A percentile compares a stretch with the other conserved stretches of the same genome.
Evolutionary conservation across 805 yeast species (phyloP).

Genomic region (Starmerella floris): DNA sequence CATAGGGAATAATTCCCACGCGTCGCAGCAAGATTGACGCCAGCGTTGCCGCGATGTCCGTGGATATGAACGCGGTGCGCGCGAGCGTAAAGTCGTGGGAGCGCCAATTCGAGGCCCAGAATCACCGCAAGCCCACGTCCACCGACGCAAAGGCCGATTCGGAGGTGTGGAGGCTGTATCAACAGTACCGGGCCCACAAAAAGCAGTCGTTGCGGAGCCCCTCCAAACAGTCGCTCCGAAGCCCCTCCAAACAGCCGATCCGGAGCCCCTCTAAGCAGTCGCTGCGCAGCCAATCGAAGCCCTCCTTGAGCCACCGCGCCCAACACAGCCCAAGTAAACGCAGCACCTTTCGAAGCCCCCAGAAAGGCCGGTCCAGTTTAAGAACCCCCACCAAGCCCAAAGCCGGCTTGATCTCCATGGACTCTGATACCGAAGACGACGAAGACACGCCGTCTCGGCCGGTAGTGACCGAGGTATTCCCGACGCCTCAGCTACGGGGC

Average conservation of each 20-base stretch:
- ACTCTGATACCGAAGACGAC: neutral
- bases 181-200: slow-evolving; percentile 8
- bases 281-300: neutral
- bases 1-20: too few relatives aligned
- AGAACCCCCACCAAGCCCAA: neutral
- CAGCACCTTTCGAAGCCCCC: neutral
- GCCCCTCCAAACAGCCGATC: neutral
- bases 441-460: slow-evolving; percentile 9
- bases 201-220: slow-evolving; percentile 1
- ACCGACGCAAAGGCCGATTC: slow-evolving; percentile 14
- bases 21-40: too few relatives aligned
- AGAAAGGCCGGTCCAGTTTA: neutral
- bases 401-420: neutral
- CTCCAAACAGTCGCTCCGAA: neutral
- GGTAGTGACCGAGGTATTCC: slow-evolving; percentile 14
- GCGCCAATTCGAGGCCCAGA: slow-evolving; percentile 9
- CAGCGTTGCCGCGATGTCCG: too few relatives aligned
- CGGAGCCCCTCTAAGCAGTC: neutral
- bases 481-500: slow-evolving; percentile 18
- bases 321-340: neutral
- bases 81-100: slow-evolving; percentile 18
- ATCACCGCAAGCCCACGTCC: slow-evolving; percentile 15
- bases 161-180: slow-evolving; percentile 9
- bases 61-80: slow-evolving; percentile 7
- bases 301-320: neutral